Evolutionary conservation across 352 stramenopile genomes (phyloP), one percentile per base, ranked within the genome.

Genomic region (Phytophthora sp.): DNA sequence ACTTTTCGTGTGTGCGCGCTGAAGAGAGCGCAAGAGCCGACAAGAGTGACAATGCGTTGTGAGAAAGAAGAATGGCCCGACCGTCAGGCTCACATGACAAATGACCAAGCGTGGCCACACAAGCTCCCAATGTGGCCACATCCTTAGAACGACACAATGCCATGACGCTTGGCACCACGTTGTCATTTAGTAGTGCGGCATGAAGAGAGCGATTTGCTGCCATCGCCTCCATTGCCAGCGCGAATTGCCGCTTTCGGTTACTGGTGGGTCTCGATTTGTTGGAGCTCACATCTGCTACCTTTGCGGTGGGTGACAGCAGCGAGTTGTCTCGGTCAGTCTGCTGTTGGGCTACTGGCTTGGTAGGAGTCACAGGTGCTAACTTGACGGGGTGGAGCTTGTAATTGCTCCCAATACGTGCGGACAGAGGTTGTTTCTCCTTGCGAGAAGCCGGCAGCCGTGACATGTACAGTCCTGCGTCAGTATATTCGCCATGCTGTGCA

Each of bases 401-500:
- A 41, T 71, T 79, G 4, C 46, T 33, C 4, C 76, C 76, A 11
- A 56, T 45, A 13, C 56, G 61, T 15, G 60, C 60, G 11, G 66
- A 71, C 26, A 74, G n/a, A 45, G 60, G 66, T 30, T 74, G 66
- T 38, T 70, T 74, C 50, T 74, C 60, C 41, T 88, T 89, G 16
- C 76, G 70, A 36, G 79, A 84, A 3, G 76, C 73, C 7, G 82
- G 77, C 9, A 93, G 46, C 3, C 84, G 77, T 16, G 84, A 93
- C 70, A 93, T 86, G 66, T 93, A 93, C 18, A 93, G 52, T 24
- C 73, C 75, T 0, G 79, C 82, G 13, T 93, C 82, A 0, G 68
- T 79, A 64, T 93, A 93, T n/a, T 77, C 53, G 2, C 82, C 84
- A 39, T 79, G 84, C 57, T 93, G 84, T n/a, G 77, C 71, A 53